Evolutionary conservation across 345 rosid genomes (phyloP).

Genomic region (Adansonia digitata): DNA sequence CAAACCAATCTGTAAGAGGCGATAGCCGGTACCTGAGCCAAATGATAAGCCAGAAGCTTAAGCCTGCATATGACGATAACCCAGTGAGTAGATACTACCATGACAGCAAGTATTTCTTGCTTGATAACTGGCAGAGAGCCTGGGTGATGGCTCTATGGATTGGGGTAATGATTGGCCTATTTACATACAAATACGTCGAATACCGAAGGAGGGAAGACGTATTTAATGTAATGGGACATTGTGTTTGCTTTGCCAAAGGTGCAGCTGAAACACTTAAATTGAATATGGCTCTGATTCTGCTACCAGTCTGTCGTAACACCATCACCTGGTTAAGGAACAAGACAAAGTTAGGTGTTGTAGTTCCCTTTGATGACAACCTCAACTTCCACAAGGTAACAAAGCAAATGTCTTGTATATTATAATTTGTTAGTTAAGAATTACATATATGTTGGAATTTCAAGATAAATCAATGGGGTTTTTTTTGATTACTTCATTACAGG

Average conservation of each 20-base stretch:
- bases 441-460: neutral
- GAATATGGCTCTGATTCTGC: conserved; percentile 72
- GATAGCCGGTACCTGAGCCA: conserved; percentile 64
- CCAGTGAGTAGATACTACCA: conserved; percentile 41
- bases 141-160: conserved; percentile 72
- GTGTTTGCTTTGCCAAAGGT: conserved; percentile 77
- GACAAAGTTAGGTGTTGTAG: conserved; percentile 52
- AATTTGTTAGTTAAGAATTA: neutral
- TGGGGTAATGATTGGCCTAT: conserved; percentile 49
- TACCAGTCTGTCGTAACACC: conserved; percentile 77
- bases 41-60: conserved; percentile 75
- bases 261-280: conserved; percentile 69
- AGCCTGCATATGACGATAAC: conserved; percentile 45
- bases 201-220: conserved; percentile 46
- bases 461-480: neutral
- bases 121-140: conserved; percentile 73
- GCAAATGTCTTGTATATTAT: neutral
- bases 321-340: conserved; percentile 79
- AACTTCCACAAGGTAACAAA: conserved; percentile 72
- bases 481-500: conserved; percentile 25
- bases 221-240: conserved; percentile 55
- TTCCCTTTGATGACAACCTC: conserved; percentile 83
- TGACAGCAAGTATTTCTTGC: conserved; percentile 40
- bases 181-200: conserved; percentile 52
- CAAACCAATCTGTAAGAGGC: conserved; percentile 45